phyloP scores from a whole-genome alignment of 1,284 basidiomycete species.

The Ustilago loliicola region DNA sequence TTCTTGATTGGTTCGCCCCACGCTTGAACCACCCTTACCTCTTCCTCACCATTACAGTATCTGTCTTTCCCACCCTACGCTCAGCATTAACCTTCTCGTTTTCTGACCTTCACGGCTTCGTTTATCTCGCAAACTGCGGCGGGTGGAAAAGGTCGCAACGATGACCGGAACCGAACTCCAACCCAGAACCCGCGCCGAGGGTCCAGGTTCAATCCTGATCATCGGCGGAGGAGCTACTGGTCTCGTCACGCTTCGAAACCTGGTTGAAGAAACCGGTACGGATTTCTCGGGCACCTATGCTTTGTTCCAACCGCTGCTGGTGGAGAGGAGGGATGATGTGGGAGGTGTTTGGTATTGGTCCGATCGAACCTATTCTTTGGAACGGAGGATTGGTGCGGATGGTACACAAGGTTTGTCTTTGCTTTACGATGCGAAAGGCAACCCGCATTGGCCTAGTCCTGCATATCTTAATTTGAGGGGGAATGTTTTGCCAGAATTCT shows the following conservation, averaged over 20 bases:
- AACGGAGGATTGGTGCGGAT: constrained; percentile 29
- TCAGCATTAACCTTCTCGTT: neutral
- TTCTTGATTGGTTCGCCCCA: constrained; percentile 1
- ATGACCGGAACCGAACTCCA: constrained; percentile 7
- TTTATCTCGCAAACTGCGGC: neutral
- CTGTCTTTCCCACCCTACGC: neutral
- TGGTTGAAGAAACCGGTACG: constrained; percentile 24
- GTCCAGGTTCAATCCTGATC: constrained; percentile 52
- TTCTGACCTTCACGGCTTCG: too few species aligned
- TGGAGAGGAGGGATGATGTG: constrained; percentile 56
- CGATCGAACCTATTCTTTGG: constrained; percentile 40
- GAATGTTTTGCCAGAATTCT: constrained; percentile 63
- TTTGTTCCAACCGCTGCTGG: constrained; percentile 44
- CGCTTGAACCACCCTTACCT: neutral
- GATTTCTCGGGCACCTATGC: constrained; percentile 30
- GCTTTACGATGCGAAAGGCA: constrained; percentile 35
- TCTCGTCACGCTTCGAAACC: constrained; percentile 58
- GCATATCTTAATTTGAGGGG: constrained; percentile 61
- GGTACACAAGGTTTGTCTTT: constrained; percentile 34
- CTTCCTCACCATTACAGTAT: neutral
- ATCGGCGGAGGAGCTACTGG: constrained; percentile 64
- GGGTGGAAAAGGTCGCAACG: neutral
- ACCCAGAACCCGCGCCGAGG: constrained; percentile 22
- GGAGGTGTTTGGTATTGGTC: constrained; percentile 66
- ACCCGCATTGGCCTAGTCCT: constrained; percentile 60